Percentiles rank a stretch among this genome's conserved stretches.
Conservation (phyloP, 2,329 filamentous ascomycete genomes). For the Neonectria neomacrospora region DNA sequence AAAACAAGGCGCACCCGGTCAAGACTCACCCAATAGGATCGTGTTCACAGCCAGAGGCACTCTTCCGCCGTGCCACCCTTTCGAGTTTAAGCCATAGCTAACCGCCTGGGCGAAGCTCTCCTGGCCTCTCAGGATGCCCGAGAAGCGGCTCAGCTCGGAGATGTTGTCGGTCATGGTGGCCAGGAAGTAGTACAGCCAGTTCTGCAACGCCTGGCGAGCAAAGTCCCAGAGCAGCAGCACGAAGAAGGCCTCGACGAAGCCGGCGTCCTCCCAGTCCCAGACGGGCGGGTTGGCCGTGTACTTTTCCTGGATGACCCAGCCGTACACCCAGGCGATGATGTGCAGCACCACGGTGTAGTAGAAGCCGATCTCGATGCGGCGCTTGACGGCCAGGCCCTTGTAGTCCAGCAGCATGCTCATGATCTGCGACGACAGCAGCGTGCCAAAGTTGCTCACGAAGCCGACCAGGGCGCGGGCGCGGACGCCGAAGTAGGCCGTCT, state of each 20-base stretch:
- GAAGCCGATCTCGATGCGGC: constrained; percentile 56
- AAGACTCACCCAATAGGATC: constrained; percentile 50
- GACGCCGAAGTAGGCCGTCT: constrained; percentile 23
- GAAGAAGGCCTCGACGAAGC: constrained; percentile 60
- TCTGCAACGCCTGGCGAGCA: constrained; percentile 62
- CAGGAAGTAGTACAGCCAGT: constrained; percentile 67
- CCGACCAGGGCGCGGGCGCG: constrained; percentile 22
- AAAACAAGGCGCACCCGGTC: not conserved
- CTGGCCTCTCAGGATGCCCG: constrained; percentile 54
- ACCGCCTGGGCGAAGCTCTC: constrained; percentile 56
- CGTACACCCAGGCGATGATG: constrained; percentile 62
- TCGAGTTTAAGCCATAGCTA: constrained; percentile 53
- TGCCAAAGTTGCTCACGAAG: constrained; percentile 21
- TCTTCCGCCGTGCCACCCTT: constrained; percentile 51
- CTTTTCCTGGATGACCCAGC: constrained; percentile 63
- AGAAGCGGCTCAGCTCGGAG: constrained; percentile 58
- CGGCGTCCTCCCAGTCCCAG: constrained; percentile 55
- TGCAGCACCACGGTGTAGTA: constrained; percentile 59
- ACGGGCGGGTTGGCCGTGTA: constrained; percentile 55
- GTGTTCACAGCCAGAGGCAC: constrained; percentile 54
- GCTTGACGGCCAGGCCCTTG: constrained; percentile 28
- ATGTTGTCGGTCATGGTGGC: constrained; percentile 67
- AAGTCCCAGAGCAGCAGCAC: constrained; percentile 62
- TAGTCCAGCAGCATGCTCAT: constrained; percentile 22
- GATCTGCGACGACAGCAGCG: constrained; percentile 18